Evolutionary conservation across 2,329 filamentous ascomycete species (phyloP), one percentile per base, ranked within the genome.

Genomic region (Microcyclospora pomicola): DNA sequence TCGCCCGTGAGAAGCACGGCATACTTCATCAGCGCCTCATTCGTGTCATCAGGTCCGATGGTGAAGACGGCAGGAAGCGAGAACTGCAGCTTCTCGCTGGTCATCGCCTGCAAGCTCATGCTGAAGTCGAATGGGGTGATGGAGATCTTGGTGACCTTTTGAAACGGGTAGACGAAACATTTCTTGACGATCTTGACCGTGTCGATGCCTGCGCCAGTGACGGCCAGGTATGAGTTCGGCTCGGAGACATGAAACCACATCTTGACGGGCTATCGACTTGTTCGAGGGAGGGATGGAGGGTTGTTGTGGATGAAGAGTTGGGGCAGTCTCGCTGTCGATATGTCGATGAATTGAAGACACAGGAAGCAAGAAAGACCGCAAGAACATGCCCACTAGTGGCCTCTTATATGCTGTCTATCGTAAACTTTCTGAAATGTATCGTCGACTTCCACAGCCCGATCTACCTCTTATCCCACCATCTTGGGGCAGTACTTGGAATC

Each of bases 91-190:
- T 92, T 92, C 64, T 92, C 85, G 50, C 79, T 75, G 13, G 84
- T 92, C 84, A 92, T 93, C 40, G 84, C 84, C 55, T 87, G 82
- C 2, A 92, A 66, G 40, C 77, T 77, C 70, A 92, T 82, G 41
- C 73, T 75, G 60, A 91, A 88, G 61, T 92, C 84, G 54, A 83
- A 82, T 0, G 81, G 80, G 7, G 54, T 54, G 48, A 55, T 54
- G 32, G 47, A 46, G 38, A 56, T 47, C 43, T 54, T 56, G 15
- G 47, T 50, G 15, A 55, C 49, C 47, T 75, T 71, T 61, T 87
- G 81, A 45, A 82, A 75, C 39, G 81, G 81, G 61, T 69, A 72
- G 13, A 85, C 69, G 64, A 80, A 77, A 39, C 77, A 70, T 47
- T 83, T 80, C 63, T 92, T 93, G 54, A 73, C 76, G 59, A 92